Base-by-base conservation (phyloP, 108 stramenopile species). In the Halocafeteria seosinensis region DNA sequence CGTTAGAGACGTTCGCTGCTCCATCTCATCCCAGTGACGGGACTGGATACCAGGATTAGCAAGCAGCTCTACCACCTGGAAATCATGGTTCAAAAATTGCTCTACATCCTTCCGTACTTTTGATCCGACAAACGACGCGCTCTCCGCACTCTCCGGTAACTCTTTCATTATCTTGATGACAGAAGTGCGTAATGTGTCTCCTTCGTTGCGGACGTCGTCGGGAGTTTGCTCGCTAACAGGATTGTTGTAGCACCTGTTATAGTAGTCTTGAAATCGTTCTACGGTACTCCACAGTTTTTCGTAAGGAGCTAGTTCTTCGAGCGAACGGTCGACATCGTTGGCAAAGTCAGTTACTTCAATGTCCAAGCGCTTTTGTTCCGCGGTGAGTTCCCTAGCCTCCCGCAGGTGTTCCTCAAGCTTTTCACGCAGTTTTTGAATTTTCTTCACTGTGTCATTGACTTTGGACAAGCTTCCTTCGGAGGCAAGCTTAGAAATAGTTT, bases 11-110 rank as follows among this genome's bases (percentile, higher is more conserved):
- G 79, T 78, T 26, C 52, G 66, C 2, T 51, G 37, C 3, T 73
- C 74, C 0, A 84, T 84, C 38, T 77, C 63, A 37, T 74, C 63
- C 83, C 83, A 84, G 77, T 84, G 83, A 13, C 83, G 66, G 30
- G 72, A 32, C 29, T 55, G 66, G 36, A 84, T 70, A n/a, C 83
- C 83, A 11, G 83, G 83, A 33, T 81, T 80, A 38, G 78, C 80
- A 35, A 84, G 65, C 25, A 84, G 68, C 11, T 69, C 50, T 77
- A 84, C 73, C 28, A 84, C 70, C 1, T 81, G 81, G 12, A 76
- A 50, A 60, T 80, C 37, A 21, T 75, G 72, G 31, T 65, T 55
- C 9, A 82, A 27, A 71, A 82, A 84, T 36, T 50, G 47, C 30
- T 78, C 74, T 34, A 77, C 71, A 61, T 82, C 75, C 32, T 34